phyloP scores from a whole-genome alignment of 176 grass and related monocot species.

The Poa pratensis region DNA sequence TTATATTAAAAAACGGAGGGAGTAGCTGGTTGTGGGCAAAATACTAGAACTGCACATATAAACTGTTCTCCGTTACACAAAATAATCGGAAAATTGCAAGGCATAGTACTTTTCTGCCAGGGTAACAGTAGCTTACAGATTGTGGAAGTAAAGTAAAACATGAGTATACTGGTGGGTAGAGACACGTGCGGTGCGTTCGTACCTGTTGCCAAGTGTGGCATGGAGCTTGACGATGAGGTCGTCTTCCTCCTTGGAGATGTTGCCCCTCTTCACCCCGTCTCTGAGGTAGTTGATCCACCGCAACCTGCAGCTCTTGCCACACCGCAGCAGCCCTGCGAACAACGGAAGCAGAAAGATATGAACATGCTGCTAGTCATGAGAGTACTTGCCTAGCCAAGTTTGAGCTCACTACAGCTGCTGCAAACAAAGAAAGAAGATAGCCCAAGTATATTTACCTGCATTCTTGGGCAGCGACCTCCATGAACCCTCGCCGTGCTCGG shows the following conservation, averaged over 20 bases:
- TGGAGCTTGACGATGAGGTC: constrained; percentile 86
- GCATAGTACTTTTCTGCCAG: background rate
- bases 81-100: too few relatives aligned
- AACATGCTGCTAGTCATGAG: background rate
- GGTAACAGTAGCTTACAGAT: background rate
- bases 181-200: background rate
- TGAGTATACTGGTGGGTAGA: background rate
- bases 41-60: background rate
- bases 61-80: too few relatives aligned
- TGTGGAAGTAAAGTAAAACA: background rate
- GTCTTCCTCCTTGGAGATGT: constrained; percentile 81
- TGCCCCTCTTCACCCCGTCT: constrained; percentile 75
- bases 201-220: constrained; percentile 86
- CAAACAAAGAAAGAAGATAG: background rate
- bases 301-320: constrained; percentile 80
- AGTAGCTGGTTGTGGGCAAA: background rate
- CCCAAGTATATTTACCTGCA: constrained; percentile 55
- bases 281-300: constrained; percentile 83
- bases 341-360: background rate
- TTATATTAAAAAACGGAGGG: too few relatives aligned
- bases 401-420: background rate
- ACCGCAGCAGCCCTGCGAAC: constrained; percentile 58
- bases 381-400: background rate
- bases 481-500: constrained; percentile 76
- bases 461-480: constrained; percentile 96